Evolutionary conservation across 164 flowering plant genomes (phyloP), one percentile per base, ranked within the genome.

Genomic region (Magnolia sinica): DNA sequence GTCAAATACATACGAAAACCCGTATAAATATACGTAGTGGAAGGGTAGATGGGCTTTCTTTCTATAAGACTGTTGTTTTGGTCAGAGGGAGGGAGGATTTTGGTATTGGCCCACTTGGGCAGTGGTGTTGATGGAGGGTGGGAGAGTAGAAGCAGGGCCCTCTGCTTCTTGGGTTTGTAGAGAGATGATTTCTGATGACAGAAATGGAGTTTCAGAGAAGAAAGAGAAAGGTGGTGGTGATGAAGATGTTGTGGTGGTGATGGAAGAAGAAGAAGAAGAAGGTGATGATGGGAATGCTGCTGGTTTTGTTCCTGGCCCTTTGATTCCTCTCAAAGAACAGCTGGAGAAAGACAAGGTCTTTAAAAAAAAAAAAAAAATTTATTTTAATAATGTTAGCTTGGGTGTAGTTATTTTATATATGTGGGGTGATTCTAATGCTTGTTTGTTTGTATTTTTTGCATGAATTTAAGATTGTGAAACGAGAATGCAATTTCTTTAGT

Each of bases 271-370:
- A 7, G 84, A 77, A 10, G 84, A 80, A 51, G 82, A 79, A n/a
- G 24, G 1, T 0, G 83, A 77, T 64, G 80, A 77, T 70, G 83
- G 58, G 9, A 77, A 19, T 71, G 78, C 22, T 77, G 79, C 70
- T 76, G 84, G 77, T 61, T 87, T 83, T 82, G 83, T 83, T 72
- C 89, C 89, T 31, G 86, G 91, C 23, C 90, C 90, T 72, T 73
- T 87, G 63, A 24, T 89, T 74, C 81, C 90, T 75, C 89, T 87
- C 77, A 87, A 84, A 79, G 87, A 87, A 76, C 89, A 87, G 82
- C 77, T 88, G 51, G 91, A 88, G 79, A 85, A 85, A 79, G 85
- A 83, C 77, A 83, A 80, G 83, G 85, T 82, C 29, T n/a, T n/a
- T n/a, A n/a, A n/a, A n/a, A n/a, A n/a, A n/a, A n/a, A n/a, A n/a